Evolutionary conservation across 495 filamentous ascomycete genomes (phyloP).

Genomic region (Daldinia bambusicola): DNA sequence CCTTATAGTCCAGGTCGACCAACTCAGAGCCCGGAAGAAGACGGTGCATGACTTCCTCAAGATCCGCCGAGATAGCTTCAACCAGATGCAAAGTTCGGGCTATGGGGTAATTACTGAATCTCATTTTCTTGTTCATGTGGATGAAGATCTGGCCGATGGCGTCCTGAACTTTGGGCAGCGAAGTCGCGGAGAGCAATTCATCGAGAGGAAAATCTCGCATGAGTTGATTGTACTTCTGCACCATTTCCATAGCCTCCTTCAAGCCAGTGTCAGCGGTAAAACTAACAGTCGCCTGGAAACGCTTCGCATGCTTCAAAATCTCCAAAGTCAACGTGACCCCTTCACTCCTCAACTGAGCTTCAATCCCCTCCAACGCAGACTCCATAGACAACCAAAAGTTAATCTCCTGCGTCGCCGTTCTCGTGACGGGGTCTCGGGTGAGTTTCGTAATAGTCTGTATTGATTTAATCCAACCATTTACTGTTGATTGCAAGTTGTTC

Average conservation of each 20-base stretch:
- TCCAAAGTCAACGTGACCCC: conserved; percentile 93
- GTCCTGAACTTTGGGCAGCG: conserved; percentile 88
- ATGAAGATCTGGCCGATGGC: conserved; percentile 86
- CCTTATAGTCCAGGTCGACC: conserved; percentile 89
- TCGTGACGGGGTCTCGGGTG: conserved; percentile 85
- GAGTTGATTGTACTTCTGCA: conserved; percentile 97
- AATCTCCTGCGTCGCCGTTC: conserved; percentile 94
- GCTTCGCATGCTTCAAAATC: conserved; percentile 92
- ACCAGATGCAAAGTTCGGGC: conserved; percentile 92
- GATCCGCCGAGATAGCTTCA: conserved; percentile 94
- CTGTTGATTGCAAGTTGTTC: conserved; percentile 90
- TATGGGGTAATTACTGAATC: conserved; percentile 94
- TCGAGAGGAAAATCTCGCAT: conserved; percentile 98
- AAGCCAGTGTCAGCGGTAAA: conserved; percentile 94
- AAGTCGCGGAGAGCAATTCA: conserved; percentile 91
- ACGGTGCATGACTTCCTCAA: conserved; percentile 85
- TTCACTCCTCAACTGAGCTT: conserved; percentile 84
- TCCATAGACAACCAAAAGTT: conserved; percentile 99
- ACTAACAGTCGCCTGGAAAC: conserved; percentile 95
- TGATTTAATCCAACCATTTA: conserved; percentile 97
- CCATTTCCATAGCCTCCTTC: conserved; percentile 91
- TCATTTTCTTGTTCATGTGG: conserved; percentile 96
- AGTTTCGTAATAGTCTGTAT: conserved; percentile 98
- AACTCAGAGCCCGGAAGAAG: conserved; percentile 86
- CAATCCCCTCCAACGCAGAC: conserved; percentile 86